Percentiles rank a stretch among this genome's conserved stretches.
Evolutionary conservation across 345 rosid genomes (phyloP).

Genomic region (Linum lewisii): DNA sequence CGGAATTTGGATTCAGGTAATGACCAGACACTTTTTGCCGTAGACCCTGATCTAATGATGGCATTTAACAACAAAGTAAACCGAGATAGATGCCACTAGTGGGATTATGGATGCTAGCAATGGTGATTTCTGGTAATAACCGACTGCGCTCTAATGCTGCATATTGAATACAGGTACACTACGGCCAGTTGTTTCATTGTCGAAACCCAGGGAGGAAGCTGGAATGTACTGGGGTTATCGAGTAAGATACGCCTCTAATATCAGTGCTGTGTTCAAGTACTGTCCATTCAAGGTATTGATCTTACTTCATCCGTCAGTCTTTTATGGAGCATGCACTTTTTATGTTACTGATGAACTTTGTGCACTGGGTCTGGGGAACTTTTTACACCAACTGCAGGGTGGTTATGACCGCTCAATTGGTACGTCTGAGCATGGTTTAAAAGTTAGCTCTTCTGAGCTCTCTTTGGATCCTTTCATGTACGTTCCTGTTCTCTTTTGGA

Average conservation of each 20-base stretch:
- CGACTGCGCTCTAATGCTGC: conserved; percentile 3
- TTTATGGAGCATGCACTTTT: neutral
- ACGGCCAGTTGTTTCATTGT: conserved; percentile 52
- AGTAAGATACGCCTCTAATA: conserved; percentile 74
- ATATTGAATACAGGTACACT: conserved; percentile 43
- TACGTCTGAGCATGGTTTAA: conserved; percentile 93
- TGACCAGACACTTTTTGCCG: neutral
- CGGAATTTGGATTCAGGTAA: conserved; percentile 53
- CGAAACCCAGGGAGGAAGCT: conserved; percentile 65
- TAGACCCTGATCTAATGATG: no score
- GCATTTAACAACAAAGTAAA: no score
- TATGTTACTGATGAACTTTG: neutral
- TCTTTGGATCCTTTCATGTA: conserved; percentile 64
- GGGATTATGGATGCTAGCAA: neutral
- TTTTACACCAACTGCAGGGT: conserved; percentile 40
- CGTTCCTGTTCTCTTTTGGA: conserved; percentile 7
- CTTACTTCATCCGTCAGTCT: neutral
- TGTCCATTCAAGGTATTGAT: conserved; percentile 52
- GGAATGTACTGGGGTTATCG: conserved; percentile 89
- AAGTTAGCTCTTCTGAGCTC: conserved; percentile 57
- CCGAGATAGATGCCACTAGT: no score
- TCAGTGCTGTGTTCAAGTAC: conserved; percentile 53
- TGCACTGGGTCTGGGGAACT: neutral
- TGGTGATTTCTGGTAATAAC: neutral
- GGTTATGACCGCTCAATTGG: conserved; percentile 86